These are phyloP conservation scores for Thymus mandschuricus DNA, from an alignment of 257 asterid species.

Conservation along the genomic window DNA sequence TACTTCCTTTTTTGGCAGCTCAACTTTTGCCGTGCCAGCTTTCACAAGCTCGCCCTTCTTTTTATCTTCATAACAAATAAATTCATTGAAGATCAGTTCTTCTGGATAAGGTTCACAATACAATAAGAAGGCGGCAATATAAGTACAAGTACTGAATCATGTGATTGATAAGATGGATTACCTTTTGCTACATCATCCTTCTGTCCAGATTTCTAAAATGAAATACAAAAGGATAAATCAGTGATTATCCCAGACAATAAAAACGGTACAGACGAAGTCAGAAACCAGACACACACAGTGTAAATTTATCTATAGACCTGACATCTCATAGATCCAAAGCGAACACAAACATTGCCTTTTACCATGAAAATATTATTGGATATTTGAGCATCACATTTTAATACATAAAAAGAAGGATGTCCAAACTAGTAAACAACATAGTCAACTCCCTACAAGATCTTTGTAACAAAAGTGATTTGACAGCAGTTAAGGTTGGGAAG, in stretches of 20 bases:
- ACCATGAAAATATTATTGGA: background rate
- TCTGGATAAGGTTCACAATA: slow-evolving; percentile 1
- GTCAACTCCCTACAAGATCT: background rate
- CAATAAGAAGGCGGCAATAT: slow-evolving; percentile 27
- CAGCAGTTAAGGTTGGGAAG: background rate
- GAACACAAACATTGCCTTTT: background rate
- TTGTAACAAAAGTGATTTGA: background rate
- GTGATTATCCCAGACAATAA: slow-evolving; percentile 9
- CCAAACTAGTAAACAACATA: background rate
- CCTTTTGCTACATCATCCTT: slow-evolving; percentile 64
- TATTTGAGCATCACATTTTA: background rate
- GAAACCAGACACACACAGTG: background rate
- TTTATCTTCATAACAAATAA: slow-evolving; percentile 39
- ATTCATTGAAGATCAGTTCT: background rate
- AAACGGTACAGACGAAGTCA: slow-evolving; percentile 3
- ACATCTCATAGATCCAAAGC: background rate
- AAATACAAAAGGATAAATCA: slow-evolving; percentile 28
- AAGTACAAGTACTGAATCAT: slow-evolving; percentile 16
- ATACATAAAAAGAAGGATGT: background rate
- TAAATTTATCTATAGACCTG: slow-evolving; percentile 10
- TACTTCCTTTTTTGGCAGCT: slow-evolving; percentile 51
- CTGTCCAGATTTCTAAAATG: slow-evolving; percentile 51
- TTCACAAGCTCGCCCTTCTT: slow-evolving; percentile 41
- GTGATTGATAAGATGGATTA: slow-evolving; percentile 30
- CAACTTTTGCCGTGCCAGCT: slow-evolving; percentile 40